Evolutionary conservation across 768 basidiomycete genomes (phyloP), one percentile per base, ranked within the genome.

Genomic region (Dioszegia crocea): DNA sequence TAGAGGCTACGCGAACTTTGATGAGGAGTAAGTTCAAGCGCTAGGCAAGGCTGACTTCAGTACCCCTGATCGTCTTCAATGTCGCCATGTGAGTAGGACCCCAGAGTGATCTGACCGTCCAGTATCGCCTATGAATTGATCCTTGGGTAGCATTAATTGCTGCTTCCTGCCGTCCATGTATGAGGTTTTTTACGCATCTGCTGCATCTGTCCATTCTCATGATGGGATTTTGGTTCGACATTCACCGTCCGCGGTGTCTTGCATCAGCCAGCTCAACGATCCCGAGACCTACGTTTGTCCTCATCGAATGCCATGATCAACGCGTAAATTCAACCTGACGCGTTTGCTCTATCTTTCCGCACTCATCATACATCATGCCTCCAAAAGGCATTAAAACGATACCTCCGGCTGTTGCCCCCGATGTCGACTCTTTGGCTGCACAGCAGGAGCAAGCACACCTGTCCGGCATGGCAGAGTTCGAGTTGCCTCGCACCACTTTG

Each of bases 1-100:
- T 97, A 63, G 85, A 88, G 67, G 94, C 94, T 36, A 91, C 97
- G 60, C 83, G 94, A 79, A 98, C 94, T 45, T 82, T 99, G 68
- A 90, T 98, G 89, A 85, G 94, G 77, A 91, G 94, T 99, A 76
- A 81, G 93, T 75, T 8, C 30, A 11, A 30, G 48, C 12, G 17
- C 6, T 26, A 30, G n/a, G 19, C 44, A 30, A 6, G 27, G 62
- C 50, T 58, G 26, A 49, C 26, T 56, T n/a, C 69, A 98, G 93
- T 98, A 82, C 93, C 93, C 36, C 80, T 98, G 43, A 97, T 98
- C 74, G 85, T 82, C 33, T 71, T 89, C 49, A 98, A 98, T 78
- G 82, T 91, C 53, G 76, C 89, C 67, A 84, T 98, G 74, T 76
- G 60, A 57, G 74, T 69, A 30, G n/a, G 11, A 26, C 38, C 17